Evolutionary conservation across 306 rosid genomes (phyloP), one percentile per base, ranked within the genome.

Genomic region (Carpinus fangiana): DNA sequence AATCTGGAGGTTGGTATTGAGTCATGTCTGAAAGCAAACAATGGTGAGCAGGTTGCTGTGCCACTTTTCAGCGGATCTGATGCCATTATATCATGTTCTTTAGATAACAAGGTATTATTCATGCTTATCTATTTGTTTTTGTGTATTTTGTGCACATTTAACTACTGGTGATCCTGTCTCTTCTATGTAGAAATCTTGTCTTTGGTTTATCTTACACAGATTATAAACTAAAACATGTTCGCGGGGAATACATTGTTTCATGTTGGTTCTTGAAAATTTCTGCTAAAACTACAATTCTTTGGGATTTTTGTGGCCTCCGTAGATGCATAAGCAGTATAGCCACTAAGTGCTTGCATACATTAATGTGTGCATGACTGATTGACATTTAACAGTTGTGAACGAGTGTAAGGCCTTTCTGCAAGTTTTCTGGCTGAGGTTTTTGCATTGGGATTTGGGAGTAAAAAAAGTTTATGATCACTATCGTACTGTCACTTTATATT

Each of bases 1-100:
- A 90, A 84, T 82, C 80, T 96, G 82, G 92, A 87, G 84, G 80
- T 82, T 78, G 85, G 87, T 84, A 85, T 96, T 72, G 81, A 73
- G 83, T 77, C 88, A 34, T 90, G 87, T 80, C 62, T 87, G 75
- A 86, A 89, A 68, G 74, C 79, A 73, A 80, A 77, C 73, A 80
- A 77, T 78, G 86, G 81, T 56, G 65, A 79, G 82, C 74, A 77
- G 60, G 81, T 71, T 70, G 86, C 72, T 73, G 70, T 81, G 73
- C 88, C 89, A 76, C 77, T 70, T 54, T 78, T 82, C 54, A 71
- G 55, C 69, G 81, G 75, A 72, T 80, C 74, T 62, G 81, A 70
- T 77, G 89, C 72, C 75, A n/a, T 79, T 73, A 55, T 80, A 55
- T 50, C 53, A 46, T 59, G 77, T 73, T 81, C 79, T 73, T 82